Evolutionary conservation across 2,329 filamentous ascomycete genomes (phyloP).

Genomic region (Xylariaceae sp.): DNA sequence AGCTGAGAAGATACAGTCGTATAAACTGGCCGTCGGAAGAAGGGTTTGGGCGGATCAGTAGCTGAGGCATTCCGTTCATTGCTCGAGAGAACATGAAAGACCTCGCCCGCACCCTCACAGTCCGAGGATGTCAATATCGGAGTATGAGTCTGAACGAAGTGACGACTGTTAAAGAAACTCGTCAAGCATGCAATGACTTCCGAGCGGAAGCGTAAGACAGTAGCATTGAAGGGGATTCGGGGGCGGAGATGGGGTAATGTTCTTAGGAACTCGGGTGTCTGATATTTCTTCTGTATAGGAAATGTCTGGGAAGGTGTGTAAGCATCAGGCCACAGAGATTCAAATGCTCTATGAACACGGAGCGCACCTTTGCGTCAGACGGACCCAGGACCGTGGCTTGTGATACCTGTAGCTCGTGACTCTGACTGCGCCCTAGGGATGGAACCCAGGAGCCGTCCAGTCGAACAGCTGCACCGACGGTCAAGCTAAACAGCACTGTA

Average conservation of each 20-base stretch:
- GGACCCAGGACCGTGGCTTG: slow-evolving; percentile 67
- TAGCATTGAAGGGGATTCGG: slow-evolving; percentile 74
- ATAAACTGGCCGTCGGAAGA: slow-evolving; percentile 87
- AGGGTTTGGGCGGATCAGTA: slow-evolving; percentile 46
- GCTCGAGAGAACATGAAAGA: slow-evolving; percentile 65
- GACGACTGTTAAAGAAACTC: slow-evolving; percentile 66
- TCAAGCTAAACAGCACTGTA: slow-evolving; percentile 53
- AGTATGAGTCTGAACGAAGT: slow-evolving; percentile 81
- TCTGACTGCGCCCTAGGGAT: slow-evolving; percentile 65
- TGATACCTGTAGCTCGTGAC: slow-evolving; percentile 74
- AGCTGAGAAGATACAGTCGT: slow-evolving; percentile 93
- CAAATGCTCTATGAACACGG: slow-evolving; percentile 8
- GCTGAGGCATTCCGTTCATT: slow-evolving; percentile 33
- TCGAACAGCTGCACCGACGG: slow-evolving; percentile 75
- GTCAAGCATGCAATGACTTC: slow-evolving; percentile 69
- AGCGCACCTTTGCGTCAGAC: slow-evolving; percentile 72
- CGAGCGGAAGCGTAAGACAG: slow-evolving; percentile 78
- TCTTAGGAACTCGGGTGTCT: slow-evolving; percentile 82
- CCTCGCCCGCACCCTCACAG: slow-evolving; percentile 93
- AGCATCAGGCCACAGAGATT: slow-evolving; percentile 22
- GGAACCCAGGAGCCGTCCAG: slow-evolving; percentile 73
- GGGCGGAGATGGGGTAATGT: slow-evolving; percentile 82
- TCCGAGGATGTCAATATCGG: slow-evolving; percentile 95
- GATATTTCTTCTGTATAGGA: slow-evolving; percentile 95
- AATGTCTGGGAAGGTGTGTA: slow-evolving; percentile 58